Evolutionary conservation across 805 yeast genomes (phyloP).

Genomic region (Ogataea methanolica): DNA sequence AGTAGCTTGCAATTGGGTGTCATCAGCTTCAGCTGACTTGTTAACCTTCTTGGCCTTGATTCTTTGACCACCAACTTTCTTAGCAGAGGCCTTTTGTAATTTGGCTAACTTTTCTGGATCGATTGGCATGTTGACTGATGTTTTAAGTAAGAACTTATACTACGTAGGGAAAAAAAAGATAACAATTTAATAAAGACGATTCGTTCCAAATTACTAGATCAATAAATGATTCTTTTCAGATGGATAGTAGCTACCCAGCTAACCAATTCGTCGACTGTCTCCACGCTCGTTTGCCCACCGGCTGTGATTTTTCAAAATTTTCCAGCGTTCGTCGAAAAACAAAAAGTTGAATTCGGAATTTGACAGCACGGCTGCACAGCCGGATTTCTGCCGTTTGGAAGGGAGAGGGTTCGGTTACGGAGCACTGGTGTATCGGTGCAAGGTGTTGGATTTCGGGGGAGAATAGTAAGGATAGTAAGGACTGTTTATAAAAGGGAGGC

Average conservation of each 20-base stretch:
- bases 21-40: conserved; percentile 72
- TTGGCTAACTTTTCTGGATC: conserved; percentile 94
- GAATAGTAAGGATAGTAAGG: no score
- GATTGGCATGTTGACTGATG: conserved; percentile 54
- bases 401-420: background rate
- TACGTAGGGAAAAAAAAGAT: background rate
- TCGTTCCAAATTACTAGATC: no score
- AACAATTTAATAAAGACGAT: background rate
- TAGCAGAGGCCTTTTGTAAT: conserved; percentile 79
- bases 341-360: no score
- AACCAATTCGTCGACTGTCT: background rate
- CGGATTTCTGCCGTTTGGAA: no score
- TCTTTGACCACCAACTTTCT: conserved; percentile 84
- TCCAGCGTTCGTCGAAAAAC: background rate
- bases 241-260: no score
- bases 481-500: no score
- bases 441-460: no score
- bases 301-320: background rate
- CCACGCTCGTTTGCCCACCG: background rate
- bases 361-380: no score
- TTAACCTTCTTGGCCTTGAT: conserved; percentile 81
- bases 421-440: conserved; percentile 1
- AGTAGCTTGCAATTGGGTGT: conserved; percentile 84
- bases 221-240: no score
- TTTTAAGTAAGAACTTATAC: background rate